Base-by-base conservation (phyloP, 1,284 basidiomycete genomes). In the Vanrija pseudolonga region DNA sequence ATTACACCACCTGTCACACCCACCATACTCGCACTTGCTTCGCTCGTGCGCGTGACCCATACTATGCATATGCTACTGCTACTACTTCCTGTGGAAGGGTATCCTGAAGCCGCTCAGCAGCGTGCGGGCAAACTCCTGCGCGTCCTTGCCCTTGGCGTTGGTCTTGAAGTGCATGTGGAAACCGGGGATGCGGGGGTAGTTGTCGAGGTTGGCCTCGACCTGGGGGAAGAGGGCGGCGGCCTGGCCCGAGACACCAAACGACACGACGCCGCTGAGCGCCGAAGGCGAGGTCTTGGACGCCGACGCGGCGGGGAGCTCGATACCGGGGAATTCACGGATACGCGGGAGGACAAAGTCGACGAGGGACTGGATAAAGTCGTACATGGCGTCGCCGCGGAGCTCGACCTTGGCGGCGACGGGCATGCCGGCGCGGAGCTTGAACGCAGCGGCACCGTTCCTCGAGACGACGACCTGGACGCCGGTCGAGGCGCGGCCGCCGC, bases 321-420 rank as follows among this genome's bases (percentile, higher is more conserved):
- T 76, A 22, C 95, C 96, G 7, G 82, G 80, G 79, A 93, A 98
- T 65, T 96, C 93, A 66, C 94, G 84, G 61, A 97, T 76, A 20
- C 95, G 85, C 3, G 95, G 96, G 20, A 98, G 80, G 49, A 98
- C 95, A 72, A 98, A 98, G 66, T 97, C 93, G 65, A 86, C 85
- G 63, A 98, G 83, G 7, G 85, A 85, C 59, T 87, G 85, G 56
- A 98, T 79, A 76, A 98, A 97, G 66, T 92, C 88, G 80, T 91
- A 97, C 87, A 97, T 97, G 60, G 86, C 84, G 47, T 88, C 86
- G 9, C 92, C 94, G 66, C 85, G 85, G 62, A 98, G 77, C 66
- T 90, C 88, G 59, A 97, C 92, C 78, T 93, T 92, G 61, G 85
- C 90, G 53, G 91, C 90, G 26, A 89, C 79, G 0, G 95, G 91